Evolutionary conservation across 1,139 yeast genomes (phyloP).

Genomic region (Magnusiomyces magnusii): DNA sequence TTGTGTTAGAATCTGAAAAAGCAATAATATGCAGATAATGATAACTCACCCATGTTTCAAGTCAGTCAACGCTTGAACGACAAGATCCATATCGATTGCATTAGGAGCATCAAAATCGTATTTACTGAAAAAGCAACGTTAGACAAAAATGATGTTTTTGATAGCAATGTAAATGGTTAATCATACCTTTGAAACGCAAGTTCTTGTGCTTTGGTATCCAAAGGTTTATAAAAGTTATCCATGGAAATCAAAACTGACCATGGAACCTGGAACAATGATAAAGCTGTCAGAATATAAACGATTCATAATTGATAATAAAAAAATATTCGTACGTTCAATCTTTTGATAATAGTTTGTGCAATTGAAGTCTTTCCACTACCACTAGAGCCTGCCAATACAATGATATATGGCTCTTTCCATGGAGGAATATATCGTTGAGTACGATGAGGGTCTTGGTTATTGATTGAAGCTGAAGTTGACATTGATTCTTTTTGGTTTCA

Average conservation of each 20-base stretch:
- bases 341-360: conserved; percentile 72
- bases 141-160: not conserved
- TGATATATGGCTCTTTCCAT: conserved; percentile 92
- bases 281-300: not conserved
- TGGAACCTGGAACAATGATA: conserved; percentile 50
- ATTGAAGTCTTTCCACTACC: conserved; percentile 90
- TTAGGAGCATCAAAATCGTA: conserved; percentile 84
- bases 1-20: conserved; percentile 24
- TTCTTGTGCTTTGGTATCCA: conserved; percentile 48
- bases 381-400: conserved; percentile 90
- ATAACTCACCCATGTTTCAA: conserved; percentile 48
- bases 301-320: not conserved
- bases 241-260: conserved; percentile 92
- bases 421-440: conserved; percentile 53
- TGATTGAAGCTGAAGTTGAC: not conserved
- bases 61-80: conserved; percentile 54
- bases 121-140: conserved; percentile 31
- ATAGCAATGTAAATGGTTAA: not conserved
- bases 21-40: no score
- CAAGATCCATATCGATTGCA: conserved; percentile 69
- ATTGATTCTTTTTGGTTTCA: not conserved
- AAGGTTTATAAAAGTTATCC: conserved; percentile 83
- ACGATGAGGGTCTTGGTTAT: not conserved
- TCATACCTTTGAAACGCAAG: conserved; percentile 47
- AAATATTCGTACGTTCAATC: conserved; percentile 38